Evolutionary conservation across 495 filamentous ascomycete genomes (phyloP).

Genomic region (Cercophora sp.): DNA sequence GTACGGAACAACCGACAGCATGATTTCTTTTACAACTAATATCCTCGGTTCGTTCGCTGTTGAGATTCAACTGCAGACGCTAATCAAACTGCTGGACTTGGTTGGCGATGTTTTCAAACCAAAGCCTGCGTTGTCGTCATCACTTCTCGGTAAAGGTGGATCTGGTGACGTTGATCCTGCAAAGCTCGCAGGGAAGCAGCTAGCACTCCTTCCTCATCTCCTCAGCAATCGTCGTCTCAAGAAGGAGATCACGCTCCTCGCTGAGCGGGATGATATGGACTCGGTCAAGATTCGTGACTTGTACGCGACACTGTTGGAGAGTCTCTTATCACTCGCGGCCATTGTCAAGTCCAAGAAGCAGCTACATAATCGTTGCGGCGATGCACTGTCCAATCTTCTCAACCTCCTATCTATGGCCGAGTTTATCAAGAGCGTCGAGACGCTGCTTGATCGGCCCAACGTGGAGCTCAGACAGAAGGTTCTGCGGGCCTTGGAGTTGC

Average conservation of each 20-base stretch:
- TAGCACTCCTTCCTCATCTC: conserved; percentile 55
- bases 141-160: conserved; percentile 65
- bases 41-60: conserved; percentile 55
- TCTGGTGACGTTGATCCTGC: conserved; percentile 53
- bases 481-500: conserved; percentile 69
- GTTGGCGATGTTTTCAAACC: conserved; percentile 68
- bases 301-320: conserved; percentile 69
- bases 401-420: conserved; percentile 75
- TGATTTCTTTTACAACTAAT: conserved; percentile 50
- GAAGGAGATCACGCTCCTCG: conserved; percentile 43
- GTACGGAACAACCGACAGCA: conserved; percentile 52
- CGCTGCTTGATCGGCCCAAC: conserved; percentile 67
- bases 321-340: conserved; percentile 58
- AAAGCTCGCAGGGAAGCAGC: conserved; percentile 57
- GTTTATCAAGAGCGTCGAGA: conserved; percentile 79
- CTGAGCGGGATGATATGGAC: conserved; percentile 54
- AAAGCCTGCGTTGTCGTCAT: conserved; percentile 61
- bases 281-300: conserved; percentile 58
- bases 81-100: conserved; percentile 67
- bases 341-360: conserved; percentile 55
- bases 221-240: conserved; percentile 48
- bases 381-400: conserved; percentile 69
- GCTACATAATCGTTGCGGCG: conserved; percentile 60
- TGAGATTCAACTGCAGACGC: conserved; percentile 63
- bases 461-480: conserved; percentile 72